These are phyloP conservation scores for Aspergillus versicolor DNA, from an alignment of 2,329 filamentous ascomycete genomes.

Conservation along the genomic window DNA sequence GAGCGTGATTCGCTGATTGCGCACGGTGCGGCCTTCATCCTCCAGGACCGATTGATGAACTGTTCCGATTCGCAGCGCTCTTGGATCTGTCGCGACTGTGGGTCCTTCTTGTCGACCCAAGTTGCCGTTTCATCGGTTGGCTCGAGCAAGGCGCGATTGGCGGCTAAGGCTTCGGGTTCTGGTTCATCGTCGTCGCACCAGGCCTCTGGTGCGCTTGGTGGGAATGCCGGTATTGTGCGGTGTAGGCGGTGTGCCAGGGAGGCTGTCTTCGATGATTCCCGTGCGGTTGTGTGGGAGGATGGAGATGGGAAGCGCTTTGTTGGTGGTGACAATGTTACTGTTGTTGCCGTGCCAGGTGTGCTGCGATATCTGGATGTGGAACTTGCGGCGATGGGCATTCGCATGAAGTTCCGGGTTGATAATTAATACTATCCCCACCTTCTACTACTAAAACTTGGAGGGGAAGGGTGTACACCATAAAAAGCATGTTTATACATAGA, in stretches of 20 bases:
- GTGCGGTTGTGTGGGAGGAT: slow-evolving; percentile 83
- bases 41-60: slow-evolving; percentile 95
- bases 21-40: slow-evolving; percentile 89
- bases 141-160: slow-evolving; percentile 28
- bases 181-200: slow-evolving; percentile 21
- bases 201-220: slow-evolving; percentile 53
- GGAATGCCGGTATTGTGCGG: slow-evolving; percentile 63
- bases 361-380: slow-evolving; percentile 93
- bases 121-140: slow-evolving; percentile 40
- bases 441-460: neutral
- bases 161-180: slow-evolving; percentile 24
- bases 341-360: slow-evolving; percentile 90
- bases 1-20: slow-evolving; percentile 93
- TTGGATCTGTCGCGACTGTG: slow-evolving; percentile 86
- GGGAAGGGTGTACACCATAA: slow-evolving; percentile 3
- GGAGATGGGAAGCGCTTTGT: slow-evolving; percentile 79
- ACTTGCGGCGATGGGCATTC: slow-evolving; percentile 91
- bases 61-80: slow-evolving; percentile 90
- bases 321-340: slow-evolving; percentile 85
- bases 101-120: slow-evolving; percentile 85
- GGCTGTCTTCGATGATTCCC: slow-evolving; percentile 61
- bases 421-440: slow-evolving; percentile 27
- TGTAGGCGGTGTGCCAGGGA: slow-evolving; percentile 76
- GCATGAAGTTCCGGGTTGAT: slow-evolving; percentile 84
- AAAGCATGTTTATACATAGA: slow-evolving; percentile 18